Evolutionary conservation across 352 stramenopile genomes (phyloP).

Genomic region (Pythium utonaiense): DNA sequence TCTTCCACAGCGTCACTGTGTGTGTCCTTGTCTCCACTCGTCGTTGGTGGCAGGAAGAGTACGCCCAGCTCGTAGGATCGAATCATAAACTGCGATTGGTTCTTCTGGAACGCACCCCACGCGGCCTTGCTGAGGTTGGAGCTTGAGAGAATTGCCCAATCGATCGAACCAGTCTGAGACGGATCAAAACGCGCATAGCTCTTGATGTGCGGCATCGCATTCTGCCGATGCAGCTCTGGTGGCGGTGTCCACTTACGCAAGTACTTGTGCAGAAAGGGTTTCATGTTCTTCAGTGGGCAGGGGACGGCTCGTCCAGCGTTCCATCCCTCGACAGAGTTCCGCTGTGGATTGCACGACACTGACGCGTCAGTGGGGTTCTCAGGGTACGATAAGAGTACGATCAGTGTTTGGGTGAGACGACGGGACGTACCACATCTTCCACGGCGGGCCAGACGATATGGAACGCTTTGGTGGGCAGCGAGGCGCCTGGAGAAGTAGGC

Average conservation of each 20-base stretch:
- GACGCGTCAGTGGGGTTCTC: neutral
- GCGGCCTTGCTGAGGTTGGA: conserved; percentile 82
- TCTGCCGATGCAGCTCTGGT: conserved; percentile 47
- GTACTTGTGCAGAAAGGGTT: conserved; percentile 84
- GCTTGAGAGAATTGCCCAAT: conserved; percentile 79
- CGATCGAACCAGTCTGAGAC: conserved; percentile 29
- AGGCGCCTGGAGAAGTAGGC: conserved; percentile 18
- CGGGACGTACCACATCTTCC: conserved; percentile 56
- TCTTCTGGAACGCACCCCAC: conserved; percentile 74
- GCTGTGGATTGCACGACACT: conserved; percentile 24
- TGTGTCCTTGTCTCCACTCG: no score
- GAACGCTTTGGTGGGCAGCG: conserved; percentile 47
- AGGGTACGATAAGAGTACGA: no score
- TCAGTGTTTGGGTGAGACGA: no score
- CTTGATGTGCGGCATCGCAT: conserved; percentile 85
- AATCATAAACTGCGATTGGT: conserved; percentile 76
- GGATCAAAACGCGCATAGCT: conserved; percentile 61
- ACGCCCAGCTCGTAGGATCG: conserved; percentile 80
- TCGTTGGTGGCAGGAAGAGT: conserved; percentile 44
- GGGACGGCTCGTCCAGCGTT: conserved; percentile 62
- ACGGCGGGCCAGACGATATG: conserved; percentile 83
- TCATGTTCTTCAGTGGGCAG: conserved; percentile 84
- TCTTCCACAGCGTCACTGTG: no score
- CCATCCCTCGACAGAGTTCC: conserved; percentile 81
- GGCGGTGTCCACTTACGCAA: conserved; percentile 74